These are phyloP conservation scores for Coemansia sp. DNA, from an alignment of 192 early-diverging fungal species.

Conservation along the genomic window DNA sequence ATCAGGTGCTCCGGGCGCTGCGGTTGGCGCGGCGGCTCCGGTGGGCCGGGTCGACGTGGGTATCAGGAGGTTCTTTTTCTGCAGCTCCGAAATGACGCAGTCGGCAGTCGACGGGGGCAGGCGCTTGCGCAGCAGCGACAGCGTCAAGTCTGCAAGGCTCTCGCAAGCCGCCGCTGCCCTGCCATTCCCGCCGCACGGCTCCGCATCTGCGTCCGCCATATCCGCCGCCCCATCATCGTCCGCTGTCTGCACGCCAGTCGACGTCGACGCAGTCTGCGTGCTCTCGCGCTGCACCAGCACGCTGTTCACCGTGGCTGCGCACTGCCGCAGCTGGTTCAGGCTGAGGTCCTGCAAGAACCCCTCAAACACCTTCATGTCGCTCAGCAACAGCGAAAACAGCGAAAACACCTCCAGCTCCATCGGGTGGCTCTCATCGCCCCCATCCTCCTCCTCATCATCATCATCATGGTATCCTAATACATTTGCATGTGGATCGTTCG, in stretches of 20 bases:
- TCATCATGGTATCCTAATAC: too few relatives aligned
- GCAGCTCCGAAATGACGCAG: slow-evolving; percentile 44
- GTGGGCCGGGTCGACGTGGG: too few relatives aligned
- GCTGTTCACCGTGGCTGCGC: slow-evolving; percentile 46
- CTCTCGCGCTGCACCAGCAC: slow-evolving; percentile 40
- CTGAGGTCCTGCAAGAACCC: slow-evolving; percentile 37
- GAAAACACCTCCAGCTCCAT: slow-evolving; percentile 48
- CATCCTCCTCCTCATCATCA: slow-evolving; percentile 9
- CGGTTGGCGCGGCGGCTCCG: too few relatives aligned
- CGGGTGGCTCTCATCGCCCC: slow-evolving; percentile 18
- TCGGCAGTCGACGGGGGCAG: slow-evolving; percentile 37
- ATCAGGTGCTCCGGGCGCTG: too few relatives aligned
- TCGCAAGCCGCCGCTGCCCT: background rate
- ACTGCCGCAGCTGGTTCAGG: slow-evolving; percentile 48
- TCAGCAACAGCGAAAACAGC: slow-evolving; percentile 45
- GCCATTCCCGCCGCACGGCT: background rate
- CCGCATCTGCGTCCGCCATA: background rate
- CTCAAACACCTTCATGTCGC: slow-evolving; percentile 44
- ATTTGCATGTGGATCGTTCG: too few relatives aligned
- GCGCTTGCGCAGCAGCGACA: slow-evolving; percentile 39
- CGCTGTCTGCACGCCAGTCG: too few relatives aligned
- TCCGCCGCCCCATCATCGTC: background rate
- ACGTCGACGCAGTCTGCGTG: background rate
- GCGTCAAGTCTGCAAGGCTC: background rate
- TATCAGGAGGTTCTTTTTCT: slow-evolving; percentile 33